phyloP scores from a whole-genome alignment of 1,139 yeast genomes.

The Zygoascus meyerae region DNA sequence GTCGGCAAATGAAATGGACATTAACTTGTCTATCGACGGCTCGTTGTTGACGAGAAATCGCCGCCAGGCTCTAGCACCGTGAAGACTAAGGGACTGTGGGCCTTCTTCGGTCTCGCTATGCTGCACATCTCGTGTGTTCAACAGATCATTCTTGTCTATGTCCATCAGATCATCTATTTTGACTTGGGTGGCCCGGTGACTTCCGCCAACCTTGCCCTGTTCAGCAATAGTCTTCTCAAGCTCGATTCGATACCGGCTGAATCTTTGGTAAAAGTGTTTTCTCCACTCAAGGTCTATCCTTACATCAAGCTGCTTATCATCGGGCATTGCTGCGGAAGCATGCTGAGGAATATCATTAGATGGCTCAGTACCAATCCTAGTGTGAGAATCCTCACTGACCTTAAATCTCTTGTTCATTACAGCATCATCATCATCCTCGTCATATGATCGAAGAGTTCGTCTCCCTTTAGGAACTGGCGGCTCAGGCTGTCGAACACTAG shows the following conservation, averaged over 20 bases:
- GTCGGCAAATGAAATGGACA: slow-evolving; percentile 10
- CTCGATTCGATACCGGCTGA: not conserved
- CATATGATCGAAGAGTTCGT: slow-evolving; percentile 12
- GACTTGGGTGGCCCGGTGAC: too few relatives aligned
- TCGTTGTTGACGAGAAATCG: slow-evolving; percentile 2
- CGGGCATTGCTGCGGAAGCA: too few relatives aligned
- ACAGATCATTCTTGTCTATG: too few relatives aligned
- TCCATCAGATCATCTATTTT: too few relatives aligned
- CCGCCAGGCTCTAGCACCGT: slow-evolving; percentile 2
- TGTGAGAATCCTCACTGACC: too few relatives aligned
- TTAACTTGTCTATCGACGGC: not conserved
- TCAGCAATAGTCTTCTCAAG: too few relatives aligned
- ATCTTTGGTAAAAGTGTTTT: not conserved
- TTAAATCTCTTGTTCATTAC: not conserved
- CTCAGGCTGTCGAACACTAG: not conserved
- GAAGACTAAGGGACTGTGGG: not conserved
- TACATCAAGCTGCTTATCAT: too few relatives aligned
- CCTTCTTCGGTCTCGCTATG: not conserved
- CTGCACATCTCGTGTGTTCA: not conserved
- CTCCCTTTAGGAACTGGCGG: slow-evolving; percentile 6
- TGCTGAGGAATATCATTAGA: too few relatives aligned
- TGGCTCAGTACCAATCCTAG: too few relatives aligned
- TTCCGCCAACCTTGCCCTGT: too few relatives aligned
- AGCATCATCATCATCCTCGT: slow-evolving; percentile 8
- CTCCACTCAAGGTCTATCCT: too few relatives aligned